Evolutionary conservation across 1,284 basidiomycete species (phyloP), one percentile per base, ranked within the genome.

Genomic region (Pseudozyma thailandica): DNA sequence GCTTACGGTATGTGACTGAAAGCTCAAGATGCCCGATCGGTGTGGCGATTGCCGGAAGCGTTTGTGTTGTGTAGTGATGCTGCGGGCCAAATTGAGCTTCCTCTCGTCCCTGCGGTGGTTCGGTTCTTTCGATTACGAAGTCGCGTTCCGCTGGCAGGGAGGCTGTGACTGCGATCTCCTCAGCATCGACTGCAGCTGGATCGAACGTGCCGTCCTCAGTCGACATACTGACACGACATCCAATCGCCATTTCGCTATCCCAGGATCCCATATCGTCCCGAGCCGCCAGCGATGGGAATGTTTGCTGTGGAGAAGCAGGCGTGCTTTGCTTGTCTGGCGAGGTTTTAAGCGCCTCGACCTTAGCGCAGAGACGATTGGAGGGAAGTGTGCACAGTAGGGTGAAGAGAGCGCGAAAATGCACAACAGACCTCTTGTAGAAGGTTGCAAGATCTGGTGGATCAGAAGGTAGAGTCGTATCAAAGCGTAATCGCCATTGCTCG

Each of bases 361-460:
- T 64, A 16, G 77, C 48, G 12, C 69, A 61, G 5, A 84, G 66
- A 2, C 61, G 54, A 31, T 74, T 77, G 0, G 78, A 53, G 0
- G 83, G 83, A 13, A 84, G 51, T 0, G 63, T 45, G 23, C 73
- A 66, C 4, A 75, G 49, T 41, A 83, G 64, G 4, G 76, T 70
- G 63, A 74, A 83, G 0, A 83, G 70, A 0, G 79, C 51, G 4
- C 82, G 65, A 47, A 84, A 83, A 33, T 83, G 79, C 9, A 79
- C 53, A 45, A 83, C 81, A 37, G 81, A 79, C 18, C 74, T 77
- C 33, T 83, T 83, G 75, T 84, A 84, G 44, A 83, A 68, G 16
- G 74, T 70, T 9, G 81, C 74, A 23, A 83, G 70, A 23, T 83
- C 81, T 37, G 69, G 63, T 6, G 63, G 45, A 1, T 50, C 18